These are phyloP conservation scores for Alloteropsis semialata DNA, from an alignment of 176 grass and related monocot genomes.

Conservation along the genomic window DNA sequence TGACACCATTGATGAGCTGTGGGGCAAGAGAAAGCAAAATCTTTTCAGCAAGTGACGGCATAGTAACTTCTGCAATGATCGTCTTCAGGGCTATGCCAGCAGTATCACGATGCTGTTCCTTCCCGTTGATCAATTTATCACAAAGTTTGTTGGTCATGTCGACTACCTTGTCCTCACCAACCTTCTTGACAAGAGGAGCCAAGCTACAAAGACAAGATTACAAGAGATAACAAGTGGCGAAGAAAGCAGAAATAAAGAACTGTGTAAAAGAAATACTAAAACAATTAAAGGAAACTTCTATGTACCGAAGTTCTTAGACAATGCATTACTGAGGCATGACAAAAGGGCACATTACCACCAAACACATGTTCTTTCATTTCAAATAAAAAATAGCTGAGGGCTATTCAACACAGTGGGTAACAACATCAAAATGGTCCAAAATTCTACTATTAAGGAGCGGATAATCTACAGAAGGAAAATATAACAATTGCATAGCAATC, in stretches of 20 bases:
- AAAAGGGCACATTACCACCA: no score
- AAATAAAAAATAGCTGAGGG: no score
- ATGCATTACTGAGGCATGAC: neutral
- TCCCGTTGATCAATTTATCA: constrained; percentile 93
- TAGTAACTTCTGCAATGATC: constrained; percentile 82
- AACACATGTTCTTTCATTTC: no score
- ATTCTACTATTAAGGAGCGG: neutral
- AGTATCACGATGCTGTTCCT: constrained; percentile 97
- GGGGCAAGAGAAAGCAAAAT: constrained; percentile 78
- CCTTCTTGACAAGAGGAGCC: constrained; percentile 94
- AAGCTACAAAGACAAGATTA: constrained; percentile 50
- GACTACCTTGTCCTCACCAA: constrained; percentile 80
- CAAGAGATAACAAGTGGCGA: neutral
- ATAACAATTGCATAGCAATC: neutral
- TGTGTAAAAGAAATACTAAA: neutral
- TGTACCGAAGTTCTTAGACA: neutral
- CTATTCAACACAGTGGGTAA: no score
- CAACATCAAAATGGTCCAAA: neutral
- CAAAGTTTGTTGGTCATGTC: constrained; percentile 95
- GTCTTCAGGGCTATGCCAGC: constrained; percentile 98
- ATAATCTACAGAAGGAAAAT: neutral
- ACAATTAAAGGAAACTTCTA: neutral
- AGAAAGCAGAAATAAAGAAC: neutral
- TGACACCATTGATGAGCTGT: constrained; percentile 80
- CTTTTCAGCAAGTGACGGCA: constrained; percentile 79